Conservation (phyloP, 768 basidiomycete species). For the Lentinula edodes region DNA sequence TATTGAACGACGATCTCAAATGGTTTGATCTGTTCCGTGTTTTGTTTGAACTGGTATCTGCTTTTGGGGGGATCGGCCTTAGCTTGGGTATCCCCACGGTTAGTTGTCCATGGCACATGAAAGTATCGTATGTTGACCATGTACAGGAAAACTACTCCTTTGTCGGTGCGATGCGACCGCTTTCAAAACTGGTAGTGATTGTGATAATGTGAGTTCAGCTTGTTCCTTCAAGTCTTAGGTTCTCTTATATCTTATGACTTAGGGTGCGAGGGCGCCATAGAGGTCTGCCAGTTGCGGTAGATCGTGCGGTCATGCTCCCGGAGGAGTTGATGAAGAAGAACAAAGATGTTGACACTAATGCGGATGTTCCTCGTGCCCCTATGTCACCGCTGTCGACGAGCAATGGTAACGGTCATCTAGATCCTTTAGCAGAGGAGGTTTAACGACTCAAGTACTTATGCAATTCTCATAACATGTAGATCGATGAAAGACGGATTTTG, state of each 20-base stretch:
- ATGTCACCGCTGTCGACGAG: not conserved
- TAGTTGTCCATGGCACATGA: conserved; percentile 6
- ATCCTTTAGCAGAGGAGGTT: not conserved
- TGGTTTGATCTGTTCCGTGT: conserved; percentile 60
- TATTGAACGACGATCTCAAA: conserved; percentile 48
- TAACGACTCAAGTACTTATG: not conserved
- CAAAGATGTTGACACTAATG: conserved; percentile 17
- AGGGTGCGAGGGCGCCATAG: conserved; percentile 70
- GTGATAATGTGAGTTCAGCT: conserved; percentile 54
- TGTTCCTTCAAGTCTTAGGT: not conserved
- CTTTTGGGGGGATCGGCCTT: conserved; percentile 66
- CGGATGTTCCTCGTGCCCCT: not conserved
- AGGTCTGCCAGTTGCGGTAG: conserved; percentile 63
- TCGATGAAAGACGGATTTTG: no score
- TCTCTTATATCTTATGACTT: not conserved
- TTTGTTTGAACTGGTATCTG: conserved; percentile 62
- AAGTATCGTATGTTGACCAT: not conserved
- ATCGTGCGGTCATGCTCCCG: conserved; percentile 38
- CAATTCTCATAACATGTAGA: no score
- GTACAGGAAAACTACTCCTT: conserved; percentile 57
- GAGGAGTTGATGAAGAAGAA: conserved; percentile 11
- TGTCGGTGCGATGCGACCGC: conserved; percentile 50
- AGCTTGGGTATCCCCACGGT: conserved; percentile 56
- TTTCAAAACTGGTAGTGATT: conserved; percentile 70
- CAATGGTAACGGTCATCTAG: not conserved